A percentile compares a stretch with the other conserved stretches of the same genome.
Evolutionary conservation across 1,139 yeast species (phyloP).

Genomic region (Kazachstania sp.): DNA sequence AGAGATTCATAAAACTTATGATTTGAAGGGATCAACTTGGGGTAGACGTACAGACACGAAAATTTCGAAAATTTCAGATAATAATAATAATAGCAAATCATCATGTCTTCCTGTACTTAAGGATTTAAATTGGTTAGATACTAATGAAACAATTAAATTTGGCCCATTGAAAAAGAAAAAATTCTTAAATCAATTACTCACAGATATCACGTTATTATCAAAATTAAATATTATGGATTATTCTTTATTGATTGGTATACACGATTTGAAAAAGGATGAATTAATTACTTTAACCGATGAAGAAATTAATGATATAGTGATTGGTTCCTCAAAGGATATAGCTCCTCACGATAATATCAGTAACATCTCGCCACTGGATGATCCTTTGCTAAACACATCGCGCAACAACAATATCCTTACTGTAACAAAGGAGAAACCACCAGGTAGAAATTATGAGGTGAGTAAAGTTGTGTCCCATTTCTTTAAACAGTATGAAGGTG

Average conservation of each 20-base stretch:
- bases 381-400: no score
- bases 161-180: conserved; percentile 59
- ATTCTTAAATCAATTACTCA: conserved; percentile 60
- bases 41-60: conserved; percentile 54
- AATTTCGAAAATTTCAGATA: conserved; percentile 10
- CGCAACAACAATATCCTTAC: no score
- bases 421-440: background rate
- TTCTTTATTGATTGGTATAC: conserved; percentile 79
- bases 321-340: background rate
- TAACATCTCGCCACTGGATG: background rate
- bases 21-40: conserved; percentile 86
- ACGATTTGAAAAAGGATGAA: conserved; percentile 46
- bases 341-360: background rate
- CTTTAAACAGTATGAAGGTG: conserved; percentile 81
- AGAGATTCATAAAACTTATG: conserved; percentile 79
- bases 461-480: conserved; percentile 32
- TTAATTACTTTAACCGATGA: conserved; percentile 4
- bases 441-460: background rate
- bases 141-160: conserved; percentile 51
- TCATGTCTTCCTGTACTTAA: conserved; percentile 44
- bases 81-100: conserved; percentile 8
- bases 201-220: conserved; percentile 67
- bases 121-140: conserved; percentile 81
- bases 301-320: background rate
- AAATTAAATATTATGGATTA: conserved; percentile 89